Conservation (phyloP, 176 grass and related monocot genomes). For the Ampelocalamus luodianensis region DNA sequence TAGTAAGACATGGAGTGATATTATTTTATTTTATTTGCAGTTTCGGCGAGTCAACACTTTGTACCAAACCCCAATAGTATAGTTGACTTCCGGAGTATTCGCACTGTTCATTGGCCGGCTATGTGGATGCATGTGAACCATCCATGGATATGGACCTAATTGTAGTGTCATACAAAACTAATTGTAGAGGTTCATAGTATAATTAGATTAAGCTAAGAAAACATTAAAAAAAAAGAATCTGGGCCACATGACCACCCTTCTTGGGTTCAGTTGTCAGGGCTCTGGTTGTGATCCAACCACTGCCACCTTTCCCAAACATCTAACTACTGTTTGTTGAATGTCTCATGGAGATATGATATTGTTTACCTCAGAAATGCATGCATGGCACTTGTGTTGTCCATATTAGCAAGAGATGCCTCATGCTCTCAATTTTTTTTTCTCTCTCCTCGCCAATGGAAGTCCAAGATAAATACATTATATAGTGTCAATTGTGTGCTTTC, state of each 20-base stretch:
- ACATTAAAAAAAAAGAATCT: not conserved
- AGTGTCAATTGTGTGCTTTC: not conserved
- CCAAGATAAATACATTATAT: not conserved
- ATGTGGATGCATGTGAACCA: not conserved
- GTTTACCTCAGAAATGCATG: constrained; percentile 8
- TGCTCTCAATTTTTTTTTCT: not conserved
- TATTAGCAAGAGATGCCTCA: constrained; percentile 1
- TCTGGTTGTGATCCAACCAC: constrained; percentile 42
- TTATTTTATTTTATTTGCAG: not conserved
- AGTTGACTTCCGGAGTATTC: not conserved
- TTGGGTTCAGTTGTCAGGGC: constrained; percentile 10
- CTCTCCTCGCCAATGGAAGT: not conserved
- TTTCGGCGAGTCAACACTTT: constrained; percentile 29
- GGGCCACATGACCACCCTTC: constrained; percentile 27
- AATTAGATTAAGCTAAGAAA: not conserved
- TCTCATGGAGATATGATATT: not conserved
- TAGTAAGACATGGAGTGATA: not conserved
- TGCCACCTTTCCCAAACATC: constrained; percentile 34
- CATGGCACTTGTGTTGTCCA: constrained; percentile 30
- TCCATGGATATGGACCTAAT: not conserved
- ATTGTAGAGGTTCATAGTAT: not conserved
- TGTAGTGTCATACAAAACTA: not conserved
- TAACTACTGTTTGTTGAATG: constrained; percentile 46
- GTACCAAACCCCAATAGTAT: constrained; percentile 23
- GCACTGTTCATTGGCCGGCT: not conserved